These are phyloP conservation scores for Knufia petricola DNA, from an alignment of 2,329 filamentous ascomycete species.

Conservation along the genomic window DNA sequence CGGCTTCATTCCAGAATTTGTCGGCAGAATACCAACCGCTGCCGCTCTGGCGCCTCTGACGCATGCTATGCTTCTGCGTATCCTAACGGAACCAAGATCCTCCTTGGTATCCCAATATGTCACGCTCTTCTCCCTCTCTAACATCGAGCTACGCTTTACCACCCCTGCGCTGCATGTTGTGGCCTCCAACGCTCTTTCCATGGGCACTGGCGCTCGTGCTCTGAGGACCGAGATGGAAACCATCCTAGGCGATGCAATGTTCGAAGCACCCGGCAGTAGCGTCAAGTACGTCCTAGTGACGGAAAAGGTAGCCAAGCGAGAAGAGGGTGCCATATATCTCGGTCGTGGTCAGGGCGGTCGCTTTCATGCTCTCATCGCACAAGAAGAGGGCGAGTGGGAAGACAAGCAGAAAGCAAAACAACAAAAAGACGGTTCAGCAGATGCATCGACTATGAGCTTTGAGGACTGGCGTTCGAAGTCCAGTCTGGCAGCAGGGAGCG, in stretches of 20 bases:
- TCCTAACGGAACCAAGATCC: conserved; percentile 87
- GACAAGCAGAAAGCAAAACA: conserved; percentile 28
- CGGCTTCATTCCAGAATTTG: conserved; percentile 88
- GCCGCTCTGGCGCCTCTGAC: conserved; percentile 72
- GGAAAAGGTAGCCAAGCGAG: conserved; percentile 55
- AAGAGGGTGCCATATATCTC: conserved; percentile 46
- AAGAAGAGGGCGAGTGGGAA: conserved; percentile 43
- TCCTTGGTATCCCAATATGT: conserved; percentile 81
- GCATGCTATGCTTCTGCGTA: conserved; percentile 61
- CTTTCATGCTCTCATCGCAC: conserved; percentile 42
- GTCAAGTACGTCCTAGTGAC: conserved; percentile 67
- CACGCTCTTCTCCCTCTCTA: conserved; percentile 72
- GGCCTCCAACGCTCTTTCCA: conserved; percentile 57
- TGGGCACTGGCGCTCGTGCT: conserved; percentile 70
- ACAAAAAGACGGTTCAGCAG: conserved; percentile 20
- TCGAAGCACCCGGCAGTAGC: conserved; percentile 57
- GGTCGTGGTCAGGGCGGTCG: conserved; percentile 41
- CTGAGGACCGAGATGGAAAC: conserved; percentile 73
- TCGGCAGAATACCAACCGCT: conserved; percentile 87
- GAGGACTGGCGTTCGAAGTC: conserved; percentile 37
- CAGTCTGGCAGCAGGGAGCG: conserved; percentile 24
- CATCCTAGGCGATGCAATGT: conserved; percentile 70
- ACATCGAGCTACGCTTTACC: conserved; percentile 71
- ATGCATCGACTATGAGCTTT: conserved; percentile 27
- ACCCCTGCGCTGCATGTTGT: conserved; percentile 70